Evolutionary conservation across 768 basidiomycete species (phyloP).

Genomic region (Dictyophora rubrovolvata): DNA sequence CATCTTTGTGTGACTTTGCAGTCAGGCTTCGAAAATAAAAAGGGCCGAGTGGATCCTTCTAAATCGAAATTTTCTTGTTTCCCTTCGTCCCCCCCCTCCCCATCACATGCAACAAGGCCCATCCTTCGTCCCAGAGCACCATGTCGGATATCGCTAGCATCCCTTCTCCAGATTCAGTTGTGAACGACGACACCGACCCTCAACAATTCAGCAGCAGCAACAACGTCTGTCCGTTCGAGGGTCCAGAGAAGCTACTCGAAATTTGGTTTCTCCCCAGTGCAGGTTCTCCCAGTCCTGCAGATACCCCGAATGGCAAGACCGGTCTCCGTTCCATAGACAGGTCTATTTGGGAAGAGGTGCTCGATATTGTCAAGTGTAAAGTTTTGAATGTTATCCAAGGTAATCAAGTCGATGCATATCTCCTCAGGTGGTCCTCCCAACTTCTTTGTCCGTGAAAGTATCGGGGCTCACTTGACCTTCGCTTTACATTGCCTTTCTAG

Average conservation of each 20-base stretch:
- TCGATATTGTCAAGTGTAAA: conserved; percentile 93
- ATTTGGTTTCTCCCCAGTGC: conserved; percentile 90
- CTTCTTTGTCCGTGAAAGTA: conserved; percentile 2
- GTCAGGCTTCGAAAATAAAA: background rate
- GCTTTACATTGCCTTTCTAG: conserved; percentile 32
- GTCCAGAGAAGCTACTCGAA: conserved; percentile 92
- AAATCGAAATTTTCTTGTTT: background rate
- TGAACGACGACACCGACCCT: background rate
- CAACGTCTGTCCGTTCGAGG: conserved; percentile 63
- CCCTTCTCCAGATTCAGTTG: background rate
- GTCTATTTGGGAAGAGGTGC: conserved; percentile 90
- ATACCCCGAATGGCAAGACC: conserved; percentile 25
- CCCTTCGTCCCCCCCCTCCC: background rate
- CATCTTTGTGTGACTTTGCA: background rate
- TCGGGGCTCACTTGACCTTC: conserved; percentile 11
- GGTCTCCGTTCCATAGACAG: conserved; percentile 74
- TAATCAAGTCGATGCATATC: conserved; percentile 87
- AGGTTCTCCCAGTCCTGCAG: conserved; percentile 37
- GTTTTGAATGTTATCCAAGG: conserved; percentile 87
- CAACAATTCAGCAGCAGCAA: conserved; percentile 7
- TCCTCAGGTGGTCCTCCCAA: conserved; percentile 61
- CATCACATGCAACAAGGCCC: conserved; percentile 2
- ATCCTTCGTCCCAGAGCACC: conserved; percentile 2
- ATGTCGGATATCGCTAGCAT: conserved; percentile 9
- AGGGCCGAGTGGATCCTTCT: no score